phyloP scores from a whole-genome alignment of 306 rosid species.

The Malus sieversii region DNA sequence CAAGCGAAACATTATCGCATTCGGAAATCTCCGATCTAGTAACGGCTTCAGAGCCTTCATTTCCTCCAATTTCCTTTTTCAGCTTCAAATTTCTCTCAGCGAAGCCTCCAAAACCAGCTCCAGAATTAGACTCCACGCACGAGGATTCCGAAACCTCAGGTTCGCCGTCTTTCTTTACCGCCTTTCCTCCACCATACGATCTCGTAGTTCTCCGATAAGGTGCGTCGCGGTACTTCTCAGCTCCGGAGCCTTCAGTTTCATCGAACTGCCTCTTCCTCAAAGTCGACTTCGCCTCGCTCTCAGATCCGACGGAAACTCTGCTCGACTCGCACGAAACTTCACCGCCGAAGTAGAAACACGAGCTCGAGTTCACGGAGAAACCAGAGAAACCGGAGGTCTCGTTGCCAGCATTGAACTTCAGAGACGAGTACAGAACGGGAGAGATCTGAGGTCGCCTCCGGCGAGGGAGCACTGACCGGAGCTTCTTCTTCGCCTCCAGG shows the following conservation, averaged over 20 bases:
- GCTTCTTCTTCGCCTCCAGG: constrained; percentile 52
- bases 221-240: background rate
- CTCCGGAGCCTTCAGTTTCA: constrained; percentile 6
- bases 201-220: constrained; percentile 16
- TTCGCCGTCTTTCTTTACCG: constrained; percentile 21
- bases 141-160: constrained; percentile 59
- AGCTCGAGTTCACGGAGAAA: constrained; percentile 40
- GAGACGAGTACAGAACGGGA: constrained; percentile 31
- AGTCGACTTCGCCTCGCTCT: constrained; percentile 17
- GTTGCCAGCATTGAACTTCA: background rate
- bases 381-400: constrained; percentile 18
- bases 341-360: constrained; percentile 31
- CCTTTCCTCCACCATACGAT: constrained; percentile 18
- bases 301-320: constrained; percentile 29
- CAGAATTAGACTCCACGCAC: constrained; percentile 74
- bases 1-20: constrained; percentile 20
- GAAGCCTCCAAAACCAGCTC: constrained; percentile 19
- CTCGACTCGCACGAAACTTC: constrained; percentile 61
- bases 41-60: constrained; percentile 37
- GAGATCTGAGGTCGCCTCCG: constrained; percentile 50
- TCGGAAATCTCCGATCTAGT: constrained; percentile 42
- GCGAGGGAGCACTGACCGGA: constrained; percentile 61
- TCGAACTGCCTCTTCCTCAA: constrained; percentile 22
- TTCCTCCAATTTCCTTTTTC: constrained; percentile 28
- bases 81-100: constrained; percentile 30